Percentiles rank a stretch among this genome's conserved stretches.
Conservation (phyloP, 2,329 filamentous ascomycete species). For the Chaetomium sp. region DNA sequence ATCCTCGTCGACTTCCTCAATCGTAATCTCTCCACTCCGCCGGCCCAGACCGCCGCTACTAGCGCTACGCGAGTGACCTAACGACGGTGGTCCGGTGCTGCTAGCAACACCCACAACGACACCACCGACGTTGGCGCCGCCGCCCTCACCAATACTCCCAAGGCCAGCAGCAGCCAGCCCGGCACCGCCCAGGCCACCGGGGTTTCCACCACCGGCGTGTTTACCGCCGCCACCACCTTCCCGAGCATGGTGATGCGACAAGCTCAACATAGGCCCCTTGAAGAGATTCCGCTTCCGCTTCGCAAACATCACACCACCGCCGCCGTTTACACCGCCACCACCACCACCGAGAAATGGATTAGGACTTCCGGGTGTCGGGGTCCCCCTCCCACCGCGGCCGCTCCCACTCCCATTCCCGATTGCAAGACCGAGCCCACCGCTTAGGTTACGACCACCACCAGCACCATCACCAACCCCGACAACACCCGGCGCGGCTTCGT, state of each 20-base stretch:
- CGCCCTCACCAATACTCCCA: constrained; percentile 14
- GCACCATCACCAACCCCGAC: neutral
- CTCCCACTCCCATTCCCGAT: too few species aligned
- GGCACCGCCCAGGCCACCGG: too few species aligned
- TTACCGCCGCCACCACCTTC: neutral
- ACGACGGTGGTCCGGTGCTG: constrained; percentile 24
- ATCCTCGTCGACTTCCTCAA: constrained; percentile 48
- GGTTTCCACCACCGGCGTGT: neutral
- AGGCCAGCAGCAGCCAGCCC: constrained; percentile 30
- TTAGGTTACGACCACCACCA: too few species aligned
- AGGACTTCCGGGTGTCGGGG: constrained; percentile 39
- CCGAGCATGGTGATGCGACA: constrained; percentile 24
- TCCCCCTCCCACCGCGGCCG: neutral
- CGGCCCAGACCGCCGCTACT: constrained; percentile 60
- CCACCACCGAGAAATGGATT: constrained; percentile 37
- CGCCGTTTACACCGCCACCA: constrained; percentile 30
- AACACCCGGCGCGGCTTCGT: constrained; percentile 48
- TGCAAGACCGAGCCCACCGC: too few species aligned
- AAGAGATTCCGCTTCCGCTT: constrained; percentile 76
- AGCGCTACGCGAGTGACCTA: constrained; percentile 46
- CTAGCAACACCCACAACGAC: constrained; percentile 25
- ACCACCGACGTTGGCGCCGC: constrained; percentile 19
- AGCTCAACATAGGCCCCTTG: constrained; percentile 66
- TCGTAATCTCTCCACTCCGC: constrained; percentile 68
- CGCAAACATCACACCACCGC: constrained; percentile 59